Evolutionary conservation across 805 yeast species (phyloP).

Genomic region (Metschnikowia drakensbergensis): DNA sequence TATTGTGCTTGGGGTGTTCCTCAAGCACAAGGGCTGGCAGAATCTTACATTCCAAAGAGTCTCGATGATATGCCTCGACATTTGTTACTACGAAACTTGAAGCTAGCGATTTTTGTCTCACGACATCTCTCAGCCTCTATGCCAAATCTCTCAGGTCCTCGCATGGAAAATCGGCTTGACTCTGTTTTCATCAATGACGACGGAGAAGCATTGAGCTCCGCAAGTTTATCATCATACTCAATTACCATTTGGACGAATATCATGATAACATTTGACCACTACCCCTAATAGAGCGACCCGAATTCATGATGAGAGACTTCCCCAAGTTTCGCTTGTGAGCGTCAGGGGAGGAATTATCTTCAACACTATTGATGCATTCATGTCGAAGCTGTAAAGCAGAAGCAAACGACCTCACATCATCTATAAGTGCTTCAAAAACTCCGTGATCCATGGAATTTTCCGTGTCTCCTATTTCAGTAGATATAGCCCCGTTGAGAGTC

Average conservation of each 20-base stretch:
- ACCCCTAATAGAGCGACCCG: constrained; percentile 11
- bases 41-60: constrained; percentile 8
- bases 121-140: constrained; percentile 12
- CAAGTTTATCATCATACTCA: constrained; percentile 33
- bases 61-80: constrained; percentile 8
- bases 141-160: constrained; percentile 7
- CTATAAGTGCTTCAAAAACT: background rate
- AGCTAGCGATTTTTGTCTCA: constrained; percentile 15
- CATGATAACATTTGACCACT: constrained; percentile 22
- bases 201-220: constrained; percentile 32
- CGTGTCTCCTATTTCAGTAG: constrained; percentile 17
- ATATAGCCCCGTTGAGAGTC: background rate
- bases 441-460: constrained; percentile 7
- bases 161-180: constrained; percentile 15
- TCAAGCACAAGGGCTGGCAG: constrained; percentile 12
- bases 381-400: background rate
- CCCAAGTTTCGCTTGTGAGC: background rate
- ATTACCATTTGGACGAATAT: constrained; percentile 40
- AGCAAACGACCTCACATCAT: background rate
- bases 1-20: constrained; percentile 22
- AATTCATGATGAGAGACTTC: constrained; percentile 5
- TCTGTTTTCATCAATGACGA: constrained; percentile 20
- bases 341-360: background rate
- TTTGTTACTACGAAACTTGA: constrained; percentile 12
- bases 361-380: constrained; percentile 2